Conservation (phyloP, 176 grass and related monocot species). For the Alloteropsis semialata region DNA sequence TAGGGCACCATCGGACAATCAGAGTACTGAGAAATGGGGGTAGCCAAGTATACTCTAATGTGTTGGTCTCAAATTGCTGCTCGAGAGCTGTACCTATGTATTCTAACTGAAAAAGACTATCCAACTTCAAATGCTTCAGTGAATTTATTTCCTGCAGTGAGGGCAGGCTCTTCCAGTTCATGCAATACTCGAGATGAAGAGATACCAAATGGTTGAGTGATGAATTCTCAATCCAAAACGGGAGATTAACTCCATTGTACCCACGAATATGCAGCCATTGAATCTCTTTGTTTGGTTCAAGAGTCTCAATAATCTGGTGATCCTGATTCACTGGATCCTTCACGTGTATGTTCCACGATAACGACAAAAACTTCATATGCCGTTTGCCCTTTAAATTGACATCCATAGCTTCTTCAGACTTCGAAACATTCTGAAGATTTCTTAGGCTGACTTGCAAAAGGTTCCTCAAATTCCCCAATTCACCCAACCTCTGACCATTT, state of each 20-base stretch:
- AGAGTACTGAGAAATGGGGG: conserved; percentile 23
- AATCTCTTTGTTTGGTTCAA: conserved; percentile 28
- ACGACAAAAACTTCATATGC: conserved; percentile 3
- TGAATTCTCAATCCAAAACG: conserved; percentile 29
- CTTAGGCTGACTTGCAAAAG: background rate
- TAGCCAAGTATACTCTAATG: background rate
- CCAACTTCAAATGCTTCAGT: conserved; percentile 3
- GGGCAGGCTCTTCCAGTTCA: conserved; percentile 21
- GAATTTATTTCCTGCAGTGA: conserved; percentile 26
- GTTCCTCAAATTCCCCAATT: background rate
- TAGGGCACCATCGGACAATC: background rate
- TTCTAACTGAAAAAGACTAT: conserved; percentile 1
- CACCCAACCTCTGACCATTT: conserved; percentile 1
- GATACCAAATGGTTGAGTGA: conserved; percentile 25
- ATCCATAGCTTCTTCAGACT: background rate
- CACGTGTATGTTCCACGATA: conserved; percentile 12
- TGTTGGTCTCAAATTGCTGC: background rate
- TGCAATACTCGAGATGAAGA: conserved; percentile 3
- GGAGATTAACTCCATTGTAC: conserved; percentile 3
- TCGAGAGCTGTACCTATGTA: background rate
- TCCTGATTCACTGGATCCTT: background rate
- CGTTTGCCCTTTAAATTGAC: conserved; percentile 23
- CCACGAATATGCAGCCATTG: conserved; percentile 1
- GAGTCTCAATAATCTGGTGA: conserved; percentile 7
- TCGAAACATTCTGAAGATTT: conserved; percentile 22